Base-by-base conservation (phyloP, 2,329 filamentous ascomycete genomes). In the Hymenoscyphus albidus region DNA sequence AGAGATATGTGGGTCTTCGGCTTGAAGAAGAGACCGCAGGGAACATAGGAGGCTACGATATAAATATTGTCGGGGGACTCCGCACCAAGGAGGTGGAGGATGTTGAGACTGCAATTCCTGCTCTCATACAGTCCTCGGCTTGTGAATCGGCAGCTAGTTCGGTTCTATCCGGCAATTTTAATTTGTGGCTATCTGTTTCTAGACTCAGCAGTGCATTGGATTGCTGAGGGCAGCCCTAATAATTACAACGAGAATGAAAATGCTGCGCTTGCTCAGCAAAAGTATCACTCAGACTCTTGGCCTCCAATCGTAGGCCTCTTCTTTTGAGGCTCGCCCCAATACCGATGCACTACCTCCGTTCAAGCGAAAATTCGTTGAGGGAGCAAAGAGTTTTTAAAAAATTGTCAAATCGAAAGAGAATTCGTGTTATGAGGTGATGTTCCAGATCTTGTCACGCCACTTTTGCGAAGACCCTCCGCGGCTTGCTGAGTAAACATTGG, bases 391-490 rank as follows among this genome's bases (percentile, higher is more conserved):
- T 59, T 54, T 27, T 59, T 32, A 59, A 38, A 55, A 22, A 48
- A 54, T 22, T 27, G 39, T 42, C 10, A 58, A 40, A 69, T 65
- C 68, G 59, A 38, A 55, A 64, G 59, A 70, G 63, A 64, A 68
- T 40, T 63, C 40, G 62, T 32, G 59, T 66, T 65, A 67, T 71
- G 69, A 67, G 62, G 67, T 70, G 69, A 70, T 70, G 67, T 65
- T 62, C 58, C n/a, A n/a, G 32, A 39, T 16, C 7, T 22, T 7
- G 27, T 57, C 27, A 40, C 40, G 38, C 42, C 55, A 61, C 40
- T 35, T 51, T 16, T 40, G 27, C 22, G 16, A 44, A 16, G n/a
- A 16, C n/a, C 42, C 38, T 22, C 16, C 16, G 9, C 12, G 6
- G 13, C 18, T 3, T 31, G 27, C 38, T 59, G 16, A 42, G 27